Percentiles rank a stretch among this genome's conserved stretches.
Conservation (phyloP, 2,329 filamentous ascomycete species). For the Juglanconis sp. region DNA sequence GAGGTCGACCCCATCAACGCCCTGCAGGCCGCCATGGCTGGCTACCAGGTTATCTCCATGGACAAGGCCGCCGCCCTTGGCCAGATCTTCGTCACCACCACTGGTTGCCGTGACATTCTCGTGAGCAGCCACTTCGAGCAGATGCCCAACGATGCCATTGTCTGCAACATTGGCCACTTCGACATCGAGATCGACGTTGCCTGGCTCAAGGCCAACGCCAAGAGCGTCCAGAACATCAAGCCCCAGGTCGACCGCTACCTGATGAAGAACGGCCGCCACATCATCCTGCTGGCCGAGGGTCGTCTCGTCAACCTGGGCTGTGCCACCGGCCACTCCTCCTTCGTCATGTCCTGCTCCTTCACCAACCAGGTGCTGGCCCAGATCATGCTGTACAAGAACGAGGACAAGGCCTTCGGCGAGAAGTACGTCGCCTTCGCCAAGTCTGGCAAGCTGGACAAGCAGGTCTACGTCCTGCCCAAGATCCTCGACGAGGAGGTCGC, state of each 20-base stretch:
- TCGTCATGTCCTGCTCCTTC: constrained; percentile 99
- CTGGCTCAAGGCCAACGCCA: constrained; percentile 97
- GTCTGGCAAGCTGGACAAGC: constrained; percentile 82
- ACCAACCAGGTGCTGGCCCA: constrained; percentile 99
- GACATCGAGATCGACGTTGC: constrained; percentile 99
- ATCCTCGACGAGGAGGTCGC: constrained; percentile 98
- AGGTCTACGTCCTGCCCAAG: constrained; percentile 98
- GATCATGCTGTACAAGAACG: constrained; percentile 95
- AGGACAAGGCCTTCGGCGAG: constrained; percentile 79
- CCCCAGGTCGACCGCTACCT: constrained; percentile 98
- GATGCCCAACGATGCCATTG: constrained; percentile 97
- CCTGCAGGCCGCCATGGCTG: constrained; percentile 95
- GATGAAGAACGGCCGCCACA: constrained; percentile 90
- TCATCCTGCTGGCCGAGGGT: constrained; percentile 97
- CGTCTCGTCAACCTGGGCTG: constrained; percentile 99
- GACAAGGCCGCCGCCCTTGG: constrained; percentile 85
- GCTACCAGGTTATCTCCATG: constrained; percentile 94
- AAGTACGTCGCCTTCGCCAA: constrained; percentile 98
- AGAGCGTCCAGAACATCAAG: constrained; percentile 97
- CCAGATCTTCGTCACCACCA: constrained; percentile 99
- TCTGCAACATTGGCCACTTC: constrained; percentile 99
- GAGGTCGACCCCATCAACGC: constrained; percentile 99
- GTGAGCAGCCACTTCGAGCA: constrained; percentile 86
- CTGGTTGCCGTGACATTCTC: constrained; percentile 97
- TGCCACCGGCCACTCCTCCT: constrained; percentile 97